A percentile compares a stretch with the other conserved stretches of the same genome.
phyloP scores from a whole-genome alignment of 208 protist species.

The Wallacemonas rigidus region DNA sequence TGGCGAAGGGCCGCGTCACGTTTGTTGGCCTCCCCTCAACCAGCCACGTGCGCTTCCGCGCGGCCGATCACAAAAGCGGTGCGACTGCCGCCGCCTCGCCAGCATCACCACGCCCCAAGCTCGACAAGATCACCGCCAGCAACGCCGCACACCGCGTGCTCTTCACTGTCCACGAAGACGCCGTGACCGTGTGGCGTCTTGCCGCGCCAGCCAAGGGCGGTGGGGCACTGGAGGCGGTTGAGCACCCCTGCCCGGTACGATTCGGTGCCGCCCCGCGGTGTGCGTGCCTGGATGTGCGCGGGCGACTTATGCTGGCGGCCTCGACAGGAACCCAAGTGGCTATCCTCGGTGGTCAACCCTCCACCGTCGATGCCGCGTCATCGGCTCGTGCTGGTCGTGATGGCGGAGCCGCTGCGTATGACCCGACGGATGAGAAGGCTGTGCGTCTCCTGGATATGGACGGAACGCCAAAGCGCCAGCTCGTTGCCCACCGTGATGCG shows the following conservation, averaged over 20 bases:
- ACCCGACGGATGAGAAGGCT: conserved; percentile 53
- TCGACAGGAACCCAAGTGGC: conserved; percentile 26
- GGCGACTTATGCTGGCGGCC: conserved; percentile 42
- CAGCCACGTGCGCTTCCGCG: conserved; percentile 9
- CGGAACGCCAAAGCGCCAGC: conserved; percentile 48
- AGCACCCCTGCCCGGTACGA: conserved; percentile 39
- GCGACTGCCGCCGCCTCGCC: neutral
- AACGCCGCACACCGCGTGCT: conserved; percentile 31
- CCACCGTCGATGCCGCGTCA: neutral
- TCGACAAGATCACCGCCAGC: no score
- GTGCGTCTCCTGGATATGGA: conserved; percentile 77
- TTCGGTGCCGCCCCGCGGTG: conserved; percentile 29
- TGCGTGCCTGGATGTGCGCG: conserved; percentile 38
- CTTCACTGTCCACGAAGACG: conserved; percentile 58
- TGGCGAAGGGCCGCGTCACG: conserved; percentile 34
- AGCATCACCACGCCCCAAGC: no score
- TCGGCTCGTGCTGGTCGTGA: neutral
- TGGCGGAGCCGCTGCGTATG: conserved; percentile 15
- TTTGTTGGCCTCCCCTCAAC: conserved; percentile 45
- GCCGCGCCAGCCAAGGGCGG: neutral
- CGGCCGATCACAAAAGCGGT: neutral
- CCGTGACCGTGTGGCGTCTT: conserved; percentile 58
- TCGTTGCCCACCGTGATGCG: conserved; percentile 86
- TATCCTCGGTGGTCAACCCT: conserved; percentile 24
- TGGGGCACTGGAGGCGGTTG: conserved; percentile 30